Evolutionary conservation across 2,329 filamentous ascomycete genomes (phyloP), one percentile per base, ranked within the genome.

Genomic region (Didymella pinodella): DNA sequence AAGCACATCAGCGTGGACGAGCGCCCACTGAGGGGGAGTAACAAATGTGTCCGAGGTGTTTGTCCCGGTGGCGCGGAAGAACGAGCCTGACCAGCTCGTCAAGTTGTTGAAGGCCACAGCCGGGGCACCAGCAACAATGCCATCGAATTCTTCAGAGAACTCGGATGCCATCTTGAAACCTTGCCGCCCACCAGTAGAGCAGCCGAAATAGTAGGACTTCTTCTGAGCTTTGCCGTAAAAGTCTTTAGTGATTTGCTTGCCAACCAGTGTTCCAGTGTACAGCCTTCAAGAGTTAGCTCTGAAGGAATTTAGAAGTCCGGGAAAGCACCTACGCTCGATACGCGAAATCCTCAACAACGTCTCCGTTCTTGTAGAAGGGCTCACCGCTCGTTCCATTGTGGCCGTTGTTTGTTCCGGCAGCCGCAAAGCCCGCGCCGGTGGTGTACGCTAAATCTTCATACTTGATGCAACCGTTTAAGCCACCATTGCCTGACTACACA

Each of bases 321-420:
- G 36, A 12, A 11, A 22, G 8, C 28, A 63, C 70, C 63, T 52
- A 71, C 46, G 80, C 77, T 18, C 80, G 75, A 56, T 79, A 83
- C 10, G 79, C 80, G 62, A 83, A 84, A 59, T 84, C 83, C 34
- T 77, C 74, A 0, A 84, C 64, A 8, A 82, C 75, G 18, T 81
- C 80, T 0, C 77, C 68, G 22, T 82, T 80, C 18, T 79, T 73
- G 48, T 80, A 78, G 62, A 84, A 84, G 0, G 80, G 73, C 25
- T 69, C 54, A n/a, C 82, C 83, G 3, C 75, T 78, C 5, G 74
- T 77, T 8, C 79, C 79, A 51, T 80, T 77, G 55, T 81, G 79
- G 0, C 79, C 79, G 26, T 77, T 80, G 64, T 81, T 80, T 2
- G 75, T 75, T 11, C 75, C 75, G 5, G 79, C 76, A 12, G 74